Base-by-base conservation (phyloP, 2,329 filamentous ascomycete genomes). In the Penicillium digitatum region DNA sequence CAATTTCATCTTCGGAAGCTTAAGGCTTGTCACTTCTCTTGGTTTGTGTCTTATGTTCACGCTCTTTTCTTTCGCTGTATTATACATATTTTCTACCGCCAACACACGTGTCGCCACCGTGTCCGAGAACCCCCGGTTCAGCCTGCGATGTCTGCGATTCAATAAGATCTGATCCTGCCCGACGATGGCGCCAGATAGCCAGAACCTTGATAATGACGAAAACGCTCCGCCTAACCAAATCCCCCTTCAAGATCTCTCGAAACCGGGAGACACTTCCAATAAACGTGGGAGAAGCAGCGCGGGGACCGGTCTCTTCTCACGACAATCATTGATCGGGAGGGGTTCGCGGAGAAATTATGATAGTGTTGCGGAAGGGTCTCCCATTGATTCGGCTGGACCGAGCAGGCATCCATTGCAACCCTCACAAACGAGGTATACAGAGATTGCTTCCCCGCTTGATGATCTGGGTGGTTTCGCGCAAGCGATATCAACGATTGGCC, bases 211-310 rank as follows among this genome's bases (percentile, higher is more conserved):
- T 58, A 56, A 66, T 61, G 56, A 64, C 55, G 64, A 70, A 37
- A 62, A 62, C 49, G 58, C 59, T 50, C 58, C 64, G 22, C 58
- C 60, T n/a, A 59, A 67, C 55, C 73, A 75, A 59, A 92, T 94
- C 74, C 88, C 87, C 56, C 78, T 93, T 55, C 86, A 86, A 72
- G 82, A 87, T 64, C 77, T 89, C 34, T 76, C 77, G 12, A 70
- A 72, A 55, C 69, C 71, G 26, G 70, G 71, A 32, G 71, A 70
- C 45, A 62, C 60, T 32, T 55, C 63, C 18, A 68, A 66, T 29
- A 69, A 67, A 26, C 62, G 65, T 57, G 62, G 72, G 27, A 61
- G 66, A 58, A 62, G 61, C 56, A 66, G 66, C 55, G 62, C 58
- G 55, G 78, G 63, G 73, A 78, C 61, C 71, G 78, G 67, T 71